A percentile compares a stretch with the other conserved stretches of the same genome.
These are phyloP conservation scores for Phylloporus sp. DNA, from an alignment of 768 basidiomycete species.

Conservation along the genomic window DNA sequence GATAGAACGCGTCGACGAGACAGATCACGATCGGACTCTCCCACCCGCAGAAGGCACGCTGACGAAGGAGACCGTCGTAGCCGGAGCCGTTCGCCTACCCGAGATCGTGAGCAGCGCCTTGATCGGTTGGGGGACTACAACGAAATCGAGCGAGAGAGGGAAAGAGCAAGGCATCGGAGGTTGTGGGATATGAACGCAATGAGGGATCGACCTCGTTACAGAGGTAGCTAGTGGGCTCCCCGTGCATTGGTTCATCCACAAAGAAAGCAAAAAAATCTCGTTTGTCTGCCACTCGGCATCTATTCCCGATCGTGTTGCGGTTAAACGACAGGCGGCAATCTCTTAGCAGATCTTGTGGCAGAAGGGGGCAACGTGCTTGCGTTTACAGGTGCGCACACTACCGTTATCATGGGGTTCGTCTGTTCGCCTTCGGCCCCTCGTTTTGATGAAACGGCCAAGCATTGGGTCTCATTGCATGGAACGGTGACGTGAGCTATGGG, in stretches of 20 bases:
- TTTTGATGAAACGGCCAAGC: conserved; percentile 20
- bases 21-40: conserved; percentile 38
- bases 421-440: conserved; percentile 13
- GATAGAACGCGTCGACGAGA: conserved; percentile 21
- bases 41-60: conserved; percentile 15
- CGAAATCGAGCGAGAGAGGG: conserved; percentile 24
- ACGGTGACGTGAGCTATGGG: not conserved
- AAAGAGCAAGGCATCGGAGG: conserved; percentile 44
- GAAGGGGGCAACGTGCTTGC: conserved; percentile 16
- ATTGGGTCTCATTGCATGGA: conserved; percentile 1
- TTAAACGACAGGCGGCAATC: conserved; percentile 10
- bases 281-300: conserved; percentile 2
- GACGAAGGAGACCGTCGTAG: conserved; percentile 26
- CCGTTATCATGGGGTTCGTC: conserved; percentile 5
- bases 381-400: conserved; percentile 8
- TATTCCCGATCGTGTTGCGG: conserved; percentile 7
- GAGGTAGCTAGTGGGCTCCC: conserved; percentile 13
- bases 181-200: conserved; percentile 48
- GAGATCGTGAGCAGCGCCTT: conserved; percentile 16
- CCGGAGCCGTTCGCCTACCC: conserved; percentile 32
- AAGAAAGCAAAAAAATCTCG: not conserved
- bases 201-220: conserved; percentile 34
- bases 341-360: conserved; percentile 16
- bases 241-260: conserved; percentile 5
- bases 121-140: conserved; percentile 25